These are phyloP conservation scores for Penicillium sp. DNA, from an alignment of 2,329 filamentous ascomycete species.

Conservation along the genomic window DNA sequence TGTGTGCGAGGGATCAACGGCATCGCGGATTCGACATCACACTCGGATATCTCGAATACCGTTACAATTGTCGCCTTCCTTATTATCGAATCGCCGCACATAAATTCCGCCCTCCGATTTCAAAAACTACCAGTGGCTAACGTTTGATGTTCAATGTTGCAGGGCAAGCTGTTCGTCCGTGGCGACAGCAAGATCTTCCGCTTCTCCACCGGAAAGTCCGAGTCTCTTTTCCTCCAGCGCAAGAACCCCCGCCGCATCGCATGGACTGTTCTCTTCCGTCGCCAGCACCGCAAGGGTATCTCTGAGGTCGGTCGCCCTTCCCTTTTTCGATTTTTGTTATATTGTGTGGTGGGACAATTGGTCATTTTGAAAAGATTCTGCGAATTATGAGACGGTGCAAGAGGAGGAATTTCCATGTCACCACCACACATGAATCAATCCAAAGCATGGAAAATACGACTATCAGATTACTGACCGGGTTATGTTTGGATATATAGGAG, in stretches of 20 bases:
- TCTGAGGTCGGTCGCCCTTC: slow-evolving; percentile 77
- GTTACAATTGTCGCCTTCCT: slow-evolving; percentile 10
- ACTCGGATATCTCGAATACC: slow-evolving; percentile 6
- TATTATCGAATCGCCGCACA: slow-evolving; percentile 11
- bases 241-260: slow-evolving; percentile 99
- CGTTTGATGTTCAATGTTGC: slow-evolving; percentile 37
- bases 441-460: slow-evolving; percentile 8
- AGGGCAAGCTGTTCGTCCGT: slow-evolving; percentile 99
- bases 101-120: neutral
- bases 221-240: slow-evolving; percentile 99
- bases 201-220: slow-evolving; percentile 99
- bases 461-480: slow-evolving; percentile 29
- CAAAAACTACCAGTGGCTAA: slow-evolving; percentile 23
- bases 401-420: slow-evolving; percentile 10
- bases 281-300: slow-evolving; percentile 99
- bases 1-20: slow-evolving; percentile 18
- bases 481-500: slow-evolving; percentile 63
- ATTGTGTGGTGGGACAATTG: slow-evolving; percentile 11
- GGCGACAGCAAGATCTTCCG: slow-evolving; percentile 99
- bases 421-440: neutral
- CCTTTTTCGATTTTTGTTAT: slow-evolving; percentile 21
- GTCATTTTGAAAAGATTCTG: slow-evolving; percentile 6
- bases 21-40: slow-evolving; percentile 10
- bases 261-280: slow-evolving; percentile 97
- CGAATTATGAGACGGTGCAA: slow-evolving; percentile 13